Evolutionary conservation across 1,139 yeast species (phyloP).

Genomic region (Diutina mesorugosa): DNA sequence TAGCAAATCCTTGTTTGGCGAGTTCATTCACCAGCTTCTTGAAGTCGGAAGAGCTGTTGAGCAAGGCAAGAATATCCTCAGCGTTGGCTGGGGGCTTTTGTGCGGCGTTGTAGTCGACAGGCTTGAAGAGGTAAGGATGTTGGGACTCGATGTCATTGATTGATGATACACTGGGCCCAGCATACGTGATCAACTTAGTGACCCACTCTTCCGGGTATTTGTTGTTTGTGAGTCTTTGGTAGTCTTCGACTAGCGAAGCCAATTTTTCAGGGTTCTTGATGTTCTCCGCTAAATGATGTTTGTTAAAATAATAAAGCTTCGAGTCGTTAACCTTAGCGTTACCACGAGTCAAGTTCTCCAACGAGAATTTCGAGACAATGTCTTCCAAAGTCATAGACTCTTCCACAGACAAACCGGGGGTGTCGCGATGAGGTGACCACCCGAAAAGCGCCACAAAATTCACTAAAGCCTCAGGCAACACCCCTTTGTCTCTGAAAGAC

Average conservation of each 20-base stretch:
- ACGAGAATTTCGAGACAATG: slow-evolving; percentile 34
- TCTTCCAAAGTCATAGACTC: slow-evolving; percentile 52
- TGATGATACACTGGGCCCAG: slow-evolving; percentile 30
- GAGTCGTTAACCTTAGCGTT: slow-evolving; percentile 81
- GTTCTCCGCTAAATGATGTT: slow-evolving; percentile 37
- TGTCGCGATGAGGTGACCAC: slow-evolving; percentile 69
- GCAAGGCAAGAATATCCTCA: slow-evolving; percentile 6
- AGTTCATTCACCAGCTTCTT: slow-evolving; percentile 3
- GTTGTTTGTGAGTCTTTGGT: slow-evolving; percentile 10
- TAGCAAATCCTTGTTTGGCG: slow-evolving; percentile 11
- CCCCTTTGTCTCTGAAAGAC: slow-evolving; percentile 45
- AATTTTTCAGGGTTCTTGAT: slow-evolving; percentile 22
- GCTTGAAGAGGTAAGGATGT: slow-evolving; percentile 38
- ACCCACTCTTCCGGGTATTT: slow-evolving; percentile 12
- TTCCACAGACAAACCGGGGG: slow-evolving; percentile 34
- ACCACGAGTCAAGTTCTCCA: slow-evolving; percentile 75
- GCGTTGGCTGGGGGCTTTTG: slow-evolving; percentile 6
- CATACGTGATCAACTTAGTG: slow-evolving; percentile 12
- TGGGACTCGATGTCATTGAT: slow-evolving; percentile 32
- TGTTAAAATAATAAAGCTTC: slow-evolving; percentile 67
- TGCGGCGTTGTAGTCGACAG: slow-evolving; percentile 17
- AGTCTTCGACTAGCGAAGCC: slow-evolving; percentile 17
- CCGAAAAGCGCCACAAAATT: slow-evolving; percentile 89
- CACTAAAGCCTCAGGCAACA: slow-evolving; percentile 74
- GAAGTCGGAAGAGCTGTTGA: background rate